Evolutionary conservation across 768 basidiomycete genomes (phyloP).

Genomic region (Aureoboletus auriporus): DNA sequence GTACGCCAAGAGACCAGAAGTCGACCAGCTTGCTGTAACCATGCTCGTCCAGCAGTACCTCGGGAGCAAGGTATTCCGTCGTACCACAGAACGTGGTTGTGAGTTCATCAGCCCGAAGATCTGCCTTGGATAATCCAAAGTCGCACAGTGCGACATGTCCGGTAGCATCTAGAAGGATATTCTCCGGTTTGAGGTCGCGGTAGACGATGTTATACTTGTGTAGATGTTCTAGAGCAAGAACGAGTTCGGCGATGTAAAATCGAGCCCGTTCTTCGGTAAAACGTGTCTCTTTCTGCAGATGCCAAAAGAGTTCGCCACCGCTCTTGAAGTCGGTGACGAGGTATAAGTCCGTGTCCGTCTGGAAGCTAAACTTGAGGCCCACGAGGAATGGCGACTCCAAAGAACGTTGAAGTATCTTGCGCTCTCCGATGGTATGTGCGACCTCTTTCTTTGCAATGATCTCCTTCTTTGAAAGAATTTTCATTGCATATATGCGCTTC

Average conservation of each 20-base stretch:
- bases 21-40: conserved; percentile 98
- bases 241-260: conserved; percentile 95
- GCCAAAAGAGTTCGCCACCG: conserved; percentile 98
- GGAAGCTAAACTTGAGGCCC: conserved; percentile 97
- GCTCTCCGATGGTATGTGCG: conserved; percentile 98
- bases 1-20: conserved; percentile 95
- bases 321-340: conserved; percentile 98
- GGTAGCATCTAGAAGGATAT: conserved; percentile 96
- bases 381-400: conserved; percentile 95
- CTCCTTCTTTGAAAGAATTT: conserved; percentile 97
- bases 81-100: conserved; percentile 99
- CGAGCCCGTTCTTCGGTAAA: conserved; percentile 91
- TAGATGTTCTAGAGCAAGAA: conserved; percentile 92
- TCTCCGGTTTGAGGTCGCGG: conserved; percentile 97
- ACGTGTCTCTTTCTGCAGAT: conserved; percentile 91
- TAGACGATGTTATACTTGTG: conserved; percentile 97
- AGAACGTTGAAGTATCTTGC: conserved; percentile 94
- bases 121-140: conserved; percentile 96
- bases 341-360: conserved; percentile 92
- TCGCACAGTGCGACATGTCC: conserved; percentile 98
- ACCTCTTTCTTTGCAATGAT: conserved; percentile 99
- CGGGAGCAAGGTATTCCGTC: conserved; percentile 97
- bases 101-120: conserved; percentile 87
- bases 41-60: conserved; percentile 97
- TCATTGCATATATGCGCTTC: conserved; percentile 99